Evolutionary conservation across 2,329 filamentous ascomycete genomes (phyloP).

Genomic region (Sodiomyces alkalinus): DNA sequence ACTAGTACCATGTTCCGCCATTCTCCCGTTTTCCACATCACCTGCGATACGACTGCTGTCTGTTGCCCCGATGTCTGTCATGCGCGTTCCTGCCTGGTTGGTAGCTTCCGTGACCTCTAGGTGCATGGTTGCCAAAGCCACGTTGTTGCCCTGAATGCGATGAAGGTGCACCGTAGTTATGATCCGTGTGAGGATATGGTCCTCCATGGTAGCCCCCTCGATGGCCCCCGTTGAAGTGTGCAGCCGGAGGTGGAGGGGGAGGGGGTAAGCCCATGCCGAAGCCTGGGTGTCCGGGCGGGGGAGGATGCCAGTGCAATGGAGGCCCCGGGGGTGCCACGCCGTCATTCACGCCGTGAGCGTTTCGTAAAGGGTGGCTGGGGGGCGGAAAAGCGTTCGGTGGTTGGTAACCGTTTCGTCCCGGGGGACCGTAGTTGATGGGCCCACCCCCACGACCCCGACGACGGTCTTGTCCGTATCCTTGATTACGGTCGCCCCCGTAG

Average conservation of each 20-base stretch:
- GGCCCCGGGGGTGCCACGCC: background rate
- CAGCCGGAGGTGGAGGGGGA: slow-evolving; percentile 30
- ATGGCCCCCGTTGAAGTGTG: slow-evolving; percentile 10
- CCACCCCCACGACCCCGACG: slow-evolving; percentile 10
- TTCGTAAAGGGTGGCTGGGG: background rate
- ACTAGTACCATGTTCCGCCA: no score
- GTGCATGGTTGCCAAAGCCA: background rate
- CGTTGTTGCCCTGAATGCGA: background rate
- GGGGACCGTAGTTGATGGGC: slow-evolving; percentile 37
- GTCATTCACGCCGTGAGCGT: background rate
- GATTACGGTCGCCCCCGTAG: slow-evolving; percentile 28
- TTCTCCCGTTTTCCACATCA: no score
- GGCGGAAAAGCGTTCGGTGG: background rate
- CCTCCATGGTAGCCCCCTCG: slow-evolving; percentile 3
- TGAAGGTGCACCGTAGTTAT: slow-evolving; percentile 3
- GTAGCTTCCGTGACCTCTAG: slow-evolving; percentile 3
- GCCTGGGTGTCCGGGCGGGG: slow-evolving; percentile 26
- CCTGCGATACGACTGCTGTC: background rate
- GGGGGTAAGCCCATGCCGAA: slow-evolving; percentile 28
- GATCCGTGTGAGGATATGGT: no score
- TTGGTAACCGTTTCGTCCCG: slow-evolving; percentile 8
- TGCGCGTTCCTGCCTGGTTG: slow-evolving; percentile 1
- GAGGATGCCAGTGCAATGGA: slow-evolving; percentile 21
- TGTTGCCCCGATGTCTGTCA: background rate
- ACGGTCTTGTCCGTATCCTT: slow-evolving; percentile 4